phyloP scores from a whole-genome alignment of 371 early-diverging fungal species.

The Mortierella sp. region DNA sequence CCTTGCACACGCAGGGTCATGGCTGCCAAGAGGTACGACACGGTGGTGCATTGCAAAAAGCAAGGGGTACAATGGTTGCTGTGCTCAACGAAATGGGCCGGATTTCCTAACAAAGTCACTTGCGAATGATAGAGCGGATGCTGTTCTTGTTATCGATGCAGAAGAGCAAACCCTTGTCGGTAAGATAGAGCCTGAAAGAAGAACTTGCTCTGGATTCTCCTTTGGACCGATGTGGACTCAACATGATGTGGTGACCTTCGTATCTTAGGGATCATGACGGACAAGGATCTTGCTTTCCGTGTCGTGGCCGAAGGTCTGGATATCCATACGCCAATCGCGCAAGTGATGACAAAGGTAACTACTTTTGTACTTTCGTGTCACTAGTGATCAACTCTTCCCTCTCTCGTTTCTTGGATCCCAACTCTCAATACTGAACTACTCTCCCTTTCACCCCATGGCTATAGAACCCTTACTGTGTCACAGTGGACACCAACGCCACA shows the following conservation, averaged over 20 bases:
- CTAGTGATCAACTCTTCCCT: no score
- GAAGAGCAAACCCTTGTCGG: constrained; percentile 65
- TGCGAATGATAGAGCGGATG: constrained; percentile 76
- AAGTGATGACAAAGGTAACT: constrained; percentile 76
- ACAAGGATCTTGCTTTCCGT: constrained; percentile 80
- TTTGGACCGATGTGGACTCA: not conserved
- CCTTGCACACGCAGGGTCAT: constrained; percentile 45
- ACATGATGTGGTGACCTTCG: not conserved
- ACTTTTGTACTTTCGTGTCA: no score
- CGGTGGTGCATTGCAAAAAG: not conserved
- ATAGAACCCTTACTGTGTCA: constrained; percentile 73
- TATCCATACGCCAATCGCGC: constrained; percentile 70
- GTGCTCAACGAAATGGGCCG: no score
- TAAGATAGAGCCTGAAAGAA: no score
- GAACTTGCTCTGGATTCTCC: no score
- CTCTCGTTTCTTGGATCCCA: no score
- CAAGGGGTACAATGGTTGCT: not conserved
- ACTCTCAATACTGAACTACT: no score
- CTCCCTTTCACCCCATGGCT: no score
- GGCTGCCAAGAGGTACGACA: constrained; percentile 53
- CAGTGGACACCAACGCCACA: constrained; percentile 66
- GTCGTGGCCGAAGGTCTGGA: constrained; percentile 88
- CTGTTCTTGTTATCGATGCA: constrained; percentile 78
- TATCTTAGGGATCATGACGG: constrained; percentile 83
- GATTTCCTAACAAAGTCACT: no score